A percentile compares a stretch with the other conserved stretches of the same genome.
Evolutionary conservation across 495 filamentous ascomycete genomes (phyloP).

Genomic region (Stereocaulon alpinum): DNA sequence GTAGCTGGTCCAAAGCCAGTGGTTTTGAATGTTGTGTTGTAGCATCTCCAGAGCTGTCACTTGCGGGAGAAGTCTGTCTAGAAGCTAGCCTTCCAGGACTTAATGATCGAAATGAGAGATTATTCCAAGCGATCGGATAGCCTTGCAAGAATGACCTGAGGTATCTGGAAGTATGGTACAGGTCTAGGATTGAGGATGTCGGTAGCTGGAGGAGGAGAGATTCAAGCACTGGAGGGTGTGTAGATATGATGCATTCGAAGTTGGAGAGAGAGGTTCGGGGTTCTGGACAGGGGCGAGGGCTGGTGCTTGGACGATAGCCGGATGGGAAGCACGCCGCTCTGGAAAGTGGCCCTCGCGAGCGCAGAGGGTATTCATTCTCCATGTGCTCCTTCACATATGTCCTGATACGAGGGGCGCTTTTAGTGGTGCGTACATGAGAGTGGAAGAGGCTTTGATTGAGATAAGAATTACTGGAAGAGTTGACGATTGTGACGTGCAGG

Average conservation of each 20-base stretch:
- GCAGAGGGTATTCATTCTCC: conserved; percentile 2
- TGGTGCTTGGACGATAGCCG: neutral
- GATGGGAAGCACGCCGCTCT: conserved; percentile 2
- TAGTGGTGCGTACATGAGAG: neutral
- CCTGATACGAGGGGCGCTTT: neutral
- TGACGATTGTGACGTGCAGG: neutral
- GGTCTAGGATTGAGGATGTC: conserved; percentile 44
- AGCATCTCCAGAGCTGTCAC: conserved; percentile 30
- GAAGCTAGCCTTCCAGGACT: conserved; percentile 35
- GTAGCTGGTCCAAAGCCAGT: conserved; percentile 46
- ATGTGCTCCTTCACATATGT: neutral
- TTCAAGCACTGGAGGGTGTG: conserved; percentile 46
- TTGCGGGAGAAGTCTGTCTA: conserved; percentile 28
- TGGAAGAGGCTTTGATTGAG: neutral
- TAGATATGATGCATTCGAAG: conserved; percentile 32
- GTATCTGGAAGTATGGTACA: conserved; percentile 47
- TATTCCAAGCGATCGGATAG: conserved; percentile 53
- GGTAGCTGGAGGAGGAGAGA: conserved; percentile 48
- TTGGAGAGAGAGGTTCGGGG: conserved; percentile 2
- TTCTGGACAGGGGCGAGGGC: neutral
- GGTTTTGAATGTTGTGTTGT: conserved; percentile 41
- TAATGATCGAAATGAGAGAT: conserved; percentile 47
- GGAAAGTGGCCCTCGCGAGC: conserved; percentile 7
- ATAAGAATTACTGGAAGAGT: too few relatives aligned
- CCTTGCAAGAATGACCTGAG: conserved; percentile 44